phyloP scores from a whole-genome alignment of 805 yeast species.

The Nakazawaea molendinolei region DNA sequence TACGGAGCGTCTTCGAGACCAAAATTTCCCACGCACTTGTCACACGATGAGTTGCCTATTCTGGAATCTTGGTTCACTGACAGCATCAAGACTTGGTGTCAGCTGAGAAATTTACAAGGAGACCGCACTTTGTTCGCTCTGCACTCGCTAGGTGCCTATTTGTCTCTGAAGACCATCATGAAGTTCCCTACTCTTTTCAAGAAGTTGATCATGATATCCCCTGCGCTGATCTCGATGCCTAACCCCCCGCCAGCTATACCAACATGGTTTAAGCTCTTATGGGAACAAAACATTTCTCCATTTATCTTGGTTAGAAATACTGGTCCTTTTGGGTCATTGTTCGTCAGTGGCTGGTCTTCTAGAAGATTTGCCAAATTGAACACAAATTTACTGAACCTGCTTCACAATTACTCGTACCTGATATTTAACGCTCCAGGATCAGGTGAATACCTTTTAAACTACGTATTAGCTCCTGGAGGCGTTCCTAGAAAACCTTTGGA shows the following conservation, averaged over 20 bases:
- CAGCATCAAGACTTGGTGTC: constrained; percentile 60
- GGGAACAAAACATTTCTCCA: constrained; percentile 80
- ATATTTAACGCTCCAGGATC: constrained; percentile 85
- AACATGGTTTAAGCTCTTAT: constrained; percentile 66
- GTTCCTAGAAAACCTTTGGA: constrained; percentile 72
- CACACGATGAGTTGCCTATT: constrained; percentile 35
- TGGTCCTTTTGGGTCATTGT: constrained; percentile 76
- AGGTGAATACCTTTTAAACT: constrained; percentile 88
- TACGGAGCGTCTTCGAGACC: constrained; percentile 89
- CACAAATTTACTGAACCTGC: constrained; percentile 35
- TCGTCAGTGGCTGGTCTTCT: constrained; percentile 86
- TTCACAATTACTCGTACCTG: constrained; percentile 77
- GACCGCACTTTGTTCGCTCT: constrained; percentile 58
- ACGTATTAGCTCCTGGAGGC: constrained; percentile 86
- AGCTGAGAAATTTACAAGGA: constrained; percentile 26
- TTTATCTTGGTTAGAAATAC: constrained; percentile 71
- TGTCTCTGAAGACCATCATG: constrained; percentile 62
- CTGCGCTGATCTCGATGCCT: constrained; percentile 74
- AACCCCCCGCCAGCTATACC: constrained; percentile 47
- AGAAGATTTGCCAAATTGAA: constrained; percentile 66
- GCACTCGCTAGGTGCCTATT: constrained; percentile 91
- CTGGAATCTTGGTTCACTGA: constrained; percentile 63
- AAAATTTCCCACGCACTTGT: constrained; percentile 36
- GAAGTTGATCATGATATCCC: constrained; percentile 75
- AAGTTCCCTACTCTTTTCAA: constrained; percentile 53